These are phyloP conservation scores for Gnomoniopsis smithogilvyi DNA, from an alignment of 2,329 filamentous ascomycete genomes.

Conservation along the genomic window DNA sequence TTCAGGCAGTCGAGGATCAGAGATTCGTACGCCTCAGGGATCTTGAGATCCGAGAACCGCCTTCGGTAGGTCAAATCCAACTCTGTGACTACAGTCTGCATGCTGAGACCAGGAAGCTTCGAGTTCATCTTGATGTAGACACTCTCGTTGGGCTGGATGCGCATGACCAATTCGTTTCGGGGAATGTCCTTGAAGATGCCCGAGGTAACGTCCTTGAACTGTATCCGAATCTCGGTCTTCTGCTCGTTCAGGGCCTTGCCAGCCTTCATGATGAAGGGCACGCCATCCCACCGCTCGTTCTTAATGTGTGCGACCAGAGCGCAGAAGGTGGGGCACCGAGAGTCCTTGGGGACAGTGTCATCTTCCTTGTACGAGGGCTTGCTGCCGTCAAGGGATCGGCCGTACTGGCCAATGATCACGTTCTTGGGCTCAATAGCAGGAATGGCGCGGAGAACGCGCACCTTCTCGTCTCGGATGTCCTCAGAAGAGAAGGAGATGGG, in stretches of 20 bases:
- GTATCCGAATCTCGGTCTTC: conserved; percentile 98
- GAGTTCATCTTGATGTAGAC: conserved; percentile 99
- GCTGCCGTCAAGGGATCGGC: conserved; percentile 89
- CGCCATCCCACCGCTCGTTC: conserved; percentile 99
- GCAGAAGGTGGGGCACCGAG: conserved; percentile 96
- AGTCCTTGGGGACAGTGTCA: conserved; percentile 95
- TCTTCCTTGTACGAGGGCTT: conserved; percentile 99
- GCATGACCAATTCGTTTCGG: conserved; percentile 97
- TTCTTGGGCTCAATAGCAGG: conserved; percentile 97
- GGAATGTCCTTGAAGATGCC: conserved; percentile 99
- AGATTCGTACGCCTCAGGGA: conserved; percentile 97
- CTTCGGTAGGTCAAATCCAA: conserved; percentile 97
- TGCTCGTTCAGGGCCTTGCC: conserved; percentile 99
- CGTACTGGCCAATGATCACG: conserved; percentile 98
- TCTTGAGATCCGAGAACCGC: conserved; percentile 98
- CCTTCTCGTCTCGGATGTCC: conserved; percentile 98
- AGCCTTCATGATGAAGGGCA: conserved; percentile 99
- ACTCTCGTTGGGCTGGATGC: conserved; percentile 98
- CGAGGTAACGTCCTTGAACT: conserved; percentile 99
- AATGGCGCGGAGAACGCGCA: conserved; percentile 90
- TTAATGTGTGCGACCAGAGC: conserved; percentile 98
- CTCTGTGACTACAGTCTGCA: conserved; percentile 99
- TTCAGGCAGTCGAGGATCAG: conserved; percentile 96
- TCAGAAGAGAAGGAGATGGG: conserved; percentile 98
- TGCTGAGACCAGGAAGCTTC: conserved; percentile 95